These are phyloP conservation scores for Viola pubescens DNA, from an alignment of 441 rosid species.

Conservation along the genomic window DNA sequence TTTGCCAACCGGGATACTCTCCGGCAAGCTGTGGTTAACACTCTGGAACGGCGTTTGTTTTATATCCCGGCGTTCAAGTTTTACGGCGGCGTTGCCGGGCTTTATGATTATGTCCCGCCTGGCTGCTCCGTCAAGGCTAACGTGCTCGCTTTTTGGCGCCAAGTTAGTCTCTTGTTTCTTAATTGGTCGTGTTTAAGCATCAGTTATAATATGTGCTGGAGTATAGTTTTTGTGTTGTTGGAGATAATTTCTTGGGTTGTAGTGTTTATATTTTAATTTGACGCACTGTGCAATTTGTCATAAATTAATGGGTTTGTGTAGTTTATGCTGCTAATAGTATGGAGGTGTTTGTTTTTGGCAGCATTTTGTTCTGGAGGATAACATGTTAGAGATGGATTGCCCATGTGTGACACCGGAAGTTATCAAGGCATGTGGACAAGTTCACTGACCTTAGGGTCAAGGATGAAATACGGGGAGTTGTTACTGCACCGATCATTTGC, in stretches of 20 bases:
- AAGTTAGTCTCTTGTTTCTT: slow-evolving; percentile 26
- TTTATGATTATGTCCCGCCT: slow-evolving; percentile 64
- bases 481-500: slow-evolving; percentile 66
- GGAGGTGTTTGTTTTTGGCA: slow-evolving; percentile 2
- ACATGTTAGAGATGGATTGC: slow-evolving; percentile 70
- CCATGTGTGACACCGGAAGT: slow-evolving; percentile 71
- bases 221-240: no score
- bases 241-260: no score
- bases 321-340: no score
- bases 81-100: slow-evolving; percentile 69
- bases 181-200: slow-evolving; percentile 11
- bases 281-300: no score
- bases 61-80: slow-evolving; percentile 63
- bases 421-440: slow-evolving; percentile 67
- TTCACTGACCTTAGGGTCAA: slow-evolving; percentile 78
- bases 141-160: slow-evolving; percentile 70
- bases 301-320: no score
- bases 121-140: slow-evolving; percentile 64
- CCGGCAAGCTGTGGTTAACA: slow-evolving; percentile 55
- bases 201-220: background rate
- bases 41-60: slow-evolving; percentile 62
- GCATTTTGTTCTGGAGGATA: slow-evolving; percentile 77
- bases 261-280: no score
- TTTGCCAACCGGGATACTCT: slow-evolving; percentile 47
- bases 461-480: slow-evolving; percentile 66